Conservation (phyloP, 202 grass and related monocot genomes). For the Setaria italica region DNA sequence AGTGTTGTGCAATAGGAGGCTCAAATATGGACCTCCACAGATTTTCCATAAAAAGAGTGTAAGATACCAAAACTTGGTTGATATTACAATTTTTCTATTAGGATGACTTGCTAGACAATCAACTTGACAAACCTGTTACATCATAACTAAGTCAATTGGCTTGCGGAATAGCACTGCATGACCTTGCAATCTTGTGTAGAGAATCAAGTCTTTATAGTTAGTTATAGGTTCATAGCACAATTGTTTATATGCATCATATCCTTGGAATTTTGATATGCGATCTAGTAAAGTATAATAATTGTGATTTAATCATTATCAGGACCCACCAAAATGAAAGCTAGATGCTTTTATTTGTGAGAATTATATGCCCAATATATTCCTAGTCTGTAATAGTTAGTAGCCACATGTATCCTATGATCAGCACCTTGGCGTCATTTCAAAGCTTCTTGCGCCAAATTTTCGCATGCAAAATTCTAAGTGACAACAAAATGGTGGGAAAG, state of each 20-base stretch:
- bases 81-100: constrained; percentile 1
- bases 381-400: not conserved
- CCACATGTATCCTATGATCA: constrained; percentile 9
- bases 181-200: not conserved
- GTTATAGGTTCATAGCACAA: not conserved
- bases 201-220: not conserved
- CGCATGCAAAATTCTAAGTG: not conserved
- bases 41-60: not conserved
- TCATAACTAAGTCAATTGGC: constrained; percentile 3
- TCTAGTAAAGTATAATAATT: not conserved
- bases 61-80: constrained; percentile 7
- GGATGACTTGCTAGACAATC: not conserved
- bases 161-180: not conserved
- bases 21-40: constrained; percentile 1
- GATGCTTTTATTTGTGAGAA: not conserved
- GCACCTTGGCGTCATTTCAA: not conserved
- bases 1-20: constrained; percentile 1
- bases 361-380: not conserved
- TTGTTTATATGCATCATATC: not conserved
- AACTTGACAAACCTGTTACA: constrained; percentile 1
- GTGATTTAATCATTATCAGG: constrained; percentile 17
- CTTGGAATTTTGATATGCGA: not conserved
- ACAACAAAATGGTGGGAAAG: constrained; percentile 7
- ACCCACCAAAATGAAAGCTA: not conserved
- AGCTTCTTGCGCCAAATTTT: constrained; percentile 10